Evolutionary conservation across 1,284 basidiomycete species (phyloP), one percentile per base, ranked within the genome.

Genomic region (Pseudozyma tsukubaensis): DNA sequence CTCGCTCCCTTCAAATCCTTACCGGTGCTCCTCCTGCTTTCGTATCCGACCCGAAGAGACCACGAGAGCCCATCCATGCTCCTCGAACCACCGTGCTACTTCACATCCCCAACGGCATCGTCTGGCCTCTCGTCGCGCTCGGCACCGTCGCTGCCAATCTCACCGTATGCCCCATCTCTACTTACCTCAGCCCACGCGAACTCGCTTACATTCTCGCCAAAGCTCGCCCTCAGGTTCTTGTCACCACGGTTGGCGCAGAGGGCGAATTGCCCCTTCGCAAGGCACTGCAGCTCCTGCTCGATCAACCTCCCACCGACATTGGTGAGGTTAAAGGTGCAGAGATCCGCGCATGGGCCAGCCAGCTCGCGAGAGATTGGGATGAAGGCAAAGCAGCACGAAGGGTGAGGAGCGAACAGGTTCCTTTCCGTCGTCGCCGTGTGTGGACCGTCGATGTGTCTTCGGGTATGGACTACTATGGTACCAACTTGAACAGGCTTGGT

Each of bases 21-120:
- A 62, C 70, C 1, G 75, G 71, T n/a, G 21, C 55, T 0, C 63
- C 66, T 1, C 32, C 54, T 44, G 32, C 51, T 6, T 78, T 69
- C 37, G 54, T 59, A 21, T 65, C 70, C 6, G 40, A 57, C 14
- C 36, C 60, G 8, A 29, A 18, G 8, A 19, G 47, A 11, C 59
- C 65, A 8, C 54, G 37, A 16, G 66, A 74, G 45, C 72, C 72
- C 3, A 73, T 80, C 45, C 78, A 80, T 59, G 63, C 76, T 14
- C 73, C 78, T 2, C 47, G 70, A 5, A 75, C 85, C 12, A 77
- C 83, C 29, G 76, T 86, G 4, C 76, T 86, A 11, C 60, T 86
- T 6, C 84, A 86, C 63, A 74, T 86, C 4, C 84, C 85, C 60
- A 86, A 86, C 50, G 84, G 82, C 50, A 72, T 85, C 12, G 73